Evolutionary conservation across 2,329 filamentous ascomycete genomes (phyloP).

Genomic region (Lachnellula willkommii): DNA sequence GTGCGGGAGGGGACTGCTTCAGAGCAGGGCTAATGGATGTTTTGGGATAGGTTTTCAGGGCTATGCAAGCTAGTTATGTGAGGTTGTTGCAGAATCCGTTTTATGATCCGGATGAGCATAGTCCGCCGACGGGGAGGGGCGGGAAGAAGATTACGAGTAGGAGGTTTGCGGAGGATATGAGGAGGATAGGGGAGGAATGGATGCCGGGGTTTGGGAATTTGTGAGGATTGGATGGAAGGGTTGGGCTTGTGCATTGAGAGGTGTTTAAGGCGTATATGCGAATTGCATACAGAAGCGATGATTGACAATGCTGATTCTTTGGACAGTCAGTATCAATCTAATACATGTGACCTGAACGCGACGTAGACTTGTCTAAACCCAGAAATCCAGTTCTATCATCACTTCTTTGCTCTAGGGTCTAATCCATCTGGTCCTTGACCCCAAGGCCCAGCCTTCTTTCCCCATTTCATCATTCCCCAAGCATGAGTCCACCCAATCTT

Average conservation of each 20-base stretch:
- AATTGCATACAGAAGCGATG: background rate
- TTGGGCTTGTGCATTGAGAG: background rate
- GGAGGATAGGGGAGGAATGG: constrained; percentile 81
- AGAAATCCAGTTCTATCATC: background rate
- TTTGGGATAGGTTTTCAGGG: constrained; percentile 65
- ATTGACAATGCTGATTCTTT: no score
- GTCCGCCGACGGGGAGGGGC: constrained; percentile 48
- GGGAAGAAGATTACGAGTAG: constrained; percentile 73
- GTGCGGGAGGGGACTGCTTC: no score
- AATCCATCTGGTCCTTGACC: constrained; percentile 40
- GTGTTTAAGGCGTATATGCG: background rate
- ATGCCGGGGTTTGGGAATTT: constrained; percentile 61
- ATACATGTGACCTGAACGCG: background rate
- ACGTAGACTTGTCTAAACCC: background rate
- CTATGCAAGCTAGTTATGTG: constrained; percentile 90
- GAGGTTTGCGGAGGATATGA: constrained; percentile 75
- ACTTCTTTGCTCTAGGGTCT: constrained; percentile 29
- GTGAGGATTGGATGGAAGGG: constrained; percentile 34
- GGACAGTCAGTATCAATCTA: background rate
- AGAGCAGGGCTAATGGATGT: constrained; percentile 13
- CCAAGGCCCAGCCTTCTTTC: constrained; percentile 47
- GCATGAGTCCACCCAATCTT: constrained; percentile 48
- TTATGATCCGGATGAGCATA: constrained; percentile 81
- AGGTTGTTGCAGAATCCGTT: constrained; percentile 88
- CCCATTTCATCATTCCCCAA: constrained; percentile 50